Evolutionary conservation across 2,329 filamentous ascomycete species (phyloP).

Genomic region (Scolecobasidium constrictum): DNA sequence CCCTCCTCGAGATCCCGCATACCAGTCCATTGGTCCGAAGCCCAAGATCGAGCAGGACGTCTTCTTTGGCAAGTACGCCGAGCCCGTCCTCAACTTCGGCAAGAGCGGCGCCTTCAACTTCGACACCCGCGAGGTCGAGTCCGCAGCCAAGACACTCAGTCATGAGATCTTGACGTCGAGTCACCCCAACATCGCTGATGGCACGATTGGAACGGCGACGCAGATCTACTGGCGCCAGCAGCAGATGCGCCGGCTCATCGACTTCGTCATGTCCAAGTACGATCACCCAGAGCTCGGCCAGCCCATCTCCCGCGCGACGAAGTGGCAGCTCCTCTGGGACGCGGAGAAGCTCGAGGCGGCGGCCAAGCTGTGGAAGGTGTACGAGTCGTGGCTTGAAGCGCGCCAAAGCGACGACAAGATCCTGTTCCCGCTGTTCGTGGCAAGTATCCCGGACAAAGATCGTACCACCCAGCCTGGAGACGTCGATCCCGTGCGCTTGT

Average conservation of each 20-base stretch:
- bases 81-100: constrained; percentile 82
- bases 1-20: constrained; percentile 48
- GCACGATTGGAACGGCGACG: constrained; percentile 67
- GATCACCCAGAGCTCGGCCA: no score
- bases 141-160: constrained; percentile 70
- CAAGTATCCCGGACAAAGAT: constrained; percentile 64
- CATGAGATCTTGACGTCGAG: constrained; percentile 69
- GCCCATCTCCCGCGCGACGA: constrained; percentile 53
- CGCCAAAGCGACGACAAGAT: constrained; percentile 46
- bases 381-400: constrained; percentile 51
- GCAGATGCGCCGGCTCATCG: constrained; percentile 65
- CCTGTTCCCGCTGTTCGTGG: constrained; percentile 63
- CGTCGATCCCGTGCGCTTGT: constrained; percentile 55
- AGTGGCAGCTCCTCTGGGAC: constrained; percentile 76
- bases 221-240: constrained; percentile 64
- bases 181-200: constrained; percentile 60
- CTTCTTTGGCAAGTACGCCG: constrained; percentile 73
- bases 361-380: constrained; percentile 65
- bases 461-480: constrained; percentile 63
- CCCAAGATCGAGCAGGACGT: constrained; percentile 90
- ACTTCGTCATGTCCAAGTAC: constrained; percentile 56
- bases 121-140: constrained; percentile 56
- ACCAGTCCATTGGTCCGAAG: constrained; percentile 58
- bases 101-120: constrained; percentile 54
- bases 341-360: constrained; percentile 85